These are phyloP conservation scores for Misopates orontium DNA, from an alignment of 257 asterid genomes.

Conservation along the genomic window DNA sequence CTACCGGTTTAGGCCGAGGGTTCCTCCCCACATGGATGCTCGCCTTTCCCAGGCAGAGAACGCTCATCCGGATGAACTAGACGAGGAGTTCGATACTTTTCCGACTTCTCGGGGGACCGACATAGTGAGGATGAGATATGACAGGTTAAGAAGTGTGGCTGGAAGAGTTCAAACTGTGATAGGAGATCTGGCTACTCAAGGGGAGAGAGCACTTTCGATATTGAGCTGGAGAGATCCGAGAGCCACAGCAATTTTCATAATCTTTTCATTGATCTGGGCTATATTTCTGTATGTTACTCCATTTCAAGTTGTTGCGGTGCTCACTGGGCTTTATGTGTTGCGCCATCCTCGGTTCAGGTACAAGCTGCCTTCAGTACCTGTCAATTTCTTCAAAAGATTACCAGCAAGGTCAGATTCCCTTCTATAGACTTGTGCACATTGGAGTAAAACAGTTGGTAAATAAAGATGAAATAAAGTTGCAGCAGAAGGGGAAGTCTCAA, in stretches of 20 bases:
- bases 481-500: no score
- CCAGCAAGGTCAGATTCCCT: conserved; percentile 80
- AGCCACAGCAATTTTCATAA: conserved; percentile 71
- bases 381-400: conserved; percentile 87
- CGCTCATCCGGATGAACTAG: conserved; percentile 72
- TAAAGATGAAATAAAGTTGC: no score
- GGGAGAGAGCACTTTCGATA: conserved; percentile 72
- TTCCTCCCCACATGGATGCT: conserved; percentile 89
- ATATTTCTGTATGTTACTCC: conserved; percentile 81
- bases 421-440: conserved; percentile 38
- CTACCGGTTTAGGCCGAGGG: conserved; percentile 62
- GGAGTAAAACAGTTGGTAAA: no score
- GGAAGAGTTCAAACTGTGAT: conserved; percentile 77
- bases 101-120: conserved; percentile 64
- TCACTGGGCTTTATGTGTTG: conserved; percentile 58
- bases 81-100: conserved; percentile 80
- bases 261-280: conserved; percentile 64
- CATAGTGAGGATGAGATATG: conserved; percentile 70
- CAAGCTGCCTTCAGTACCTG: conserved; percentile 74
- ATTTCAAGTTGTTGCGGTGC: conserved; percentile 68
- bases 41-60: conserved; percentile 75
- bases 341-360: conserved; percentile 82
- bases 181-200: conserved; percentile 89
- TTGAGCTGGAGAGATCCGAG: conserved; percentile 90
- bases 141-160: conserved; percentile 60